These are phyloP conservation scores for Pleurotus giganteus DNA, from an alignment of 768 basidiomycete species.

Conservation along the genomic window DNA sequence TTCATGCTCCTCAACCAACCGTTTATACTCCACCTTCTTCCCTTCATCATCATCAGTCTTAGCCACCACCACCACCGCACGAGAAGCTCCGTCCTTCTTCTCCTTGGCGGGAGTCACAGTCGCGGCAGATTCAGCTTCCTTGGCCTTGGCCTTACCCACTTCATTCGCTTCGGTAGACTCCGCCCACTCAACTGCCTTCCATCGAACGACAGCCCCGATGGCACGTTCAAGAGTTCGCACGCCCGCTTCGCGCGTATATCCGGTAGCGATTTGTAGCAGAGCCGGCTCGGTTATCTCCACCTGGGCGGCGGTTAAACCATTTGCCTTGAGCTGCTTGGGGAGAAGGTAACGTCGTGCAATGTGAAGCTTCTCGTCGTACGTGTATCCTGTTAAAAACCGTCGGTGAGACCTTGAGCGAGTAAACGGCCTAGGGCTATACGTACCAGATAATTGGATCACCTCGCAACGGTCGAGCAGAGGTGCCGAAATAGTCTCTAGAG, in stretches of 20 bases:
- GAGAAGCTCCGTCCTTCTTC: too few species aligned
- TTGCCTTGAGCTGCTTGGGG: conserved; percentile 82
- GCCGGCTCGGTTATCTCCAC: conserved; percentile 69
- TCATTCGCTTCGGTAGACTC: conserved; percentile 51
- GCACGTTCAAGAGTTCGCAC: conserved; percentile 89
- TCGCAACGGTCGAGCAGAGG: conserved; percentile 91
- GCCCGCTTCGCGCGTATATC: conserved; percentile 89
- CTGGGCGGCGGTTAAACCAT: conserved; percentile 64
- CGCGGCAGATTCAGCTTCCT: conserved; percentile 4
- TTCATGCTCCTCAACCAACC: conserved; percentile 62
- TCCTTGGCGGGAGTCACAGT: conserved; percentile 8
- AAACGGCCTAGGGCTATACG: conserved; percentile 16
- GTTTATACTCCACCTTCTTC: conserved; percentile 44
- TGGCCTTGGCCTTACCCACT: conserved; percentile 15
- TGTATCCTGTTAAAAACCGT: conserved; percentile 54
- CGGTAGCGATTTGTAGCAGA: conserved; percentile 67
- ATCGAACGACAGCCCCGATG: conserved; percentile 84
- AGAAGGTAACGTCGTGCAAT: conserved; percentile 86
- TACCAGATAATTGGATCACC: conserved; percentile 75
- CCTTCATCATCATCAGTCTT: conserved; percentile 18
- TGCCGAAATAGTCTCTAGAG: conserved; percentile 83
- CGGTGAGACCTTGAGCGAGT: background rate
- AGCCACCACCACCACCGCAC: too few species aligned
- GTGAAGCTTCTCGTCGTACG: conserved; percentile 87
- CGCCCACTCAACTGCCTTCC: conserved; percentile 91